Percentiles rank a stretch among this genome's conserved stretches.
Evolutionary conservation across 1,139 yeast species (phyloP).

Genomic region (Arxiozyma bovina): DNA sequence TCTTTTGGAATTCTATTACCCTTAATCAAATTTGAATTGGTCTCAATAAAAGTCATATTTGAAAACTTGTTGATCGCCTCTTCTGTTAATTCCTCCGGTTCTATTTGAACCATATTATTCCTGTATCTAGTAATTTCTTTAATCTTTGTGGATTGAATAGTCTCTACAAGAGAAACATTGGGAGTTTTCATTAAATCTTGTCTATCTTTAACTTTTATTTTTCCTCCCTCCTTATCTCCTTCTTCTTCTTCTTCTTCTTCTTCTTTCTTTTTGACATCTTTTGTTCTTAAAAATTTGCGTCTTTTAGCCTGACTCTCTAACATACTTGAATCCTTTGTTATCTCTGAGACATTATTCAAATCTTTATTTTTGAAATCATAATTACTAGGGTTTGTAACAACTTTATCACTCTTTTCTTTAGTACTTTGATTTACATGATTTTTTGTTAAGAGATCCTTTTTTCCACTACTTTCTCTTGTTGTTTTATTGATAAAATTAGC

Average conservation of each 20-base stretch:
- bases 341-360: not conserved
- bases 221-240: not conserved
- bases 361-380: no score
- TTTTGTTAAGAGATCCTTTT: not conserved
- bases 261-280: not conserved
- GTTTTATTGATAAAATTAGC: no score
- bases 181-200: not conserved
- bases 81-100: conserved; percentile 24
- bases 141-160: conserved; percentile 30
- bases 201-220: not conserved
- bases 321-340: no score
- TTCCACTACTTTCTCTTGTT: not conserved
- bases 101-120: conserved; percentile 21
- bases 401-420: not conserved
- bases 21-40: conserved; percentile 6
- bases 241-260: not conserved
- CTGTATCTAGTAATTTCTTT: conserved; percentile 26
- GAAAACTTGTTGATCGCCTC: conserved; percentile 27
- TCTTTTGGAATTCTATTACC: no score
- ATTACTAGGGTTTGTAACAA: no score
- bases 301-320: no score
- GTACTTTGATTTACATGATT: not conserved
- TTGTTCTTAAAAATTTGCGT: not conserved
- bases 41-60: conserved; percentile 30
- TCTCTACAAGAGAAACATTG: conserved; percentile 17